phyloP scores from a whole-genome alignment of 106 monocot species.

The Agapanthus africanus region DNA sequence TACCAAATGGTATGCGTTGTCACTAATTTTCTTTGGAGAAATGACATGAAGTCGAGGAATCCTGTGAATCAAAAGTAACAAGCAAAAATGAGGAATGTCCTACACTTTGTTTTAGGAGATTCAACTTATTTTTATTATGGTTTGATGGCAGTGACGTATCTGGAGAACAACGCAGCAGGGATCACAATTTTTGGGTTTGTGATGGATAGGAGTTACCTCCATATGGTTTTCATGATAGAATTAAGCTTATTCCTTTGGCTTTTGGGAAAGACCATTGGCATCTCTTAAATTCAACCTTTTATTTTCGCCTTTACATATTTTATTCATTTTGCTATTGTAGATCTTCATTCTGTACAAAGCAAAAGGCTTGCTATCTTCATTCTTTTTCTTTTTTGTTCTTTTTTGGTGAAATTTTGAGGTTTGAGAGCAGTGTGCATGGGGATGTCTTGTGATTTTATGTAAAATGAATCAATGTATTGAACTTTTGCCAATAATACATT shows the following conservation, averaged over 20 bases:
- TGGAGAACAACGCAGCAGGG: slow-evolving; percentile 56
- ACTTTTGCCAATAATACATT: no score
- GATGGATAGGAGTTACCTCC: slow-evolving; percentile 41
- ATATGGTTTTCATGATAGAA: slow-evolving; percentile 42
- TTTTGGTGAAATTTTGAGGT: background rate
- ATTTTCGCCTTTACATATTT: background rate
- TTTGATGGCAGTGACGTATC: slow-evolving; percentile 41
- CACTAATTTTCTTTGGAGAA: no score
- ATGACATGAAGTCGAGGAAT: slow-evolving; percentile 35
- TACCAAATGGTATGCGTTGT: no score
- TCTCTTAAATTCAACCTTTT: slow-evolving; percentile 24
- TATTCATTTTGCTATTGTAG: background rate
- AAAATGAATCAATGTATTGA: no score
- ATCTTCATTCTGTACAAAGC: background rate
- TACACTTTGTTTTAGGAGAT: background rate
- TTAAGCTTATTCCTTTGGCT: slow-evolving; percentile 40
- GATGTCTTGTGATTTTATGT: no score
- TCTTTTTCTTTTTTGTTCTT: background rate
- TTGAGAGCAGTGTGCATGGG: no score
- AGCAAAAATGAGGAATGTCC: slow-evolving; percentile 43
- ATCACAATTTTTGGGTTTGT: slow-evolving; percentile 49
- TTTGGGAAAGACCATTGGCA: slow-evolving; percentile 43
- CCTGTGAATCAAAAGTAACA: slow-evolving; percentile 72
- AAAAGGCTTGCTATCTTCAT: background rate
- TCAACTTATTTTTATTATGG: background rate